A percentile compares a stretch with the other conserved stretches of the same genome.
Evolutionary conservation across 163 green algal genomes (phyloP).

Genomic region (Chloroidium sp.): DNA sequence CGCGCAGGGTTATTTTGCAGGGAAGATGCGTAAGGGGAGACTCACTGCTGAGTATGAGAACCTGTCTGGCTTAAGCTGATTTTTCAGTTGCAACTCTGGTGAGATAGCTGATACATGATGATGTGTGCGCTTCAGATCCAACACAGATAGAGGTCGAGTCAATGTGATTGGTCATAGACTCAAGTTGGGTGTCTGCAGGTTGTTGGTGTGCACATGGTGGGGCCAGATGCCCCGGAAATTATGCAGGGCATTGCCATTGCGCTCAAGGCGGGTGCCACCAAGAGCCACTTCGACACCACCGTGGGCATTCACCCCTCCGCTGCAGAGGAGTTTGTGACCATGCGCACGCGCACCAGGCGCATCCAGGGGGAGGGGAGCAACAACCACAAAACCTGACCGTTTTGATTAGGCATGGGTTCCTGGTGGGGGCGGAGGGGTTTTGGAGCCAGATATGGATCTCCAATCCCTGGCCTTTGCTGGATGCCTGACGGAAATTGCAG

Average conservation of each 20-base stretch:
- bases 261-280: constrained; percentile 82
- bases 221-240: constrained; percentile 81
- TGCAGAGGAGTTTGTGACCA: constrained; percentile 91
- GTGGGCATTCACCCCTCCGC: constrained; percentile 85
- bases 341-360: constrained; percentile 53
- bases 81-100: not conserved
- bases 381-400: too few relatives aligned
- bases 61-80: too few relatives aligned
- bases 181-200: constrained; percentile 31
- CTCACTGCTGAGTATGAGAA: too few relatives aligned
- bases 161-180: not conserved
- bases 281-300: constrained; percentile 76
- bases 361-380: constrained; percentile 10
- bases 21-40: too few relatives aligned
- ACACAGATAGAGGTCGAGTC: not conserved
- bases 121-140: not conserved
- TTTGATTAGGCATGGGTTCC: too few relatives aligned
- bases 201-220: constrained; percentile 88
- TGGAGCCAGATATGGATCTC: too few relatives aligned
- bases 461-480: too few relatives aligned
- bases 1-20: too few relatives aligned
- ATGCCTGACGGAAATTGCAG: too few relatives aligned
- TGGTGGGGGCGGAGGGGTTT: too few relatives aligned
- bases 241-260: constrained; percentile 88
- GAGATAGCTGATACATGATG: not conserved